phyloP scores from a whole-genome alignment of 768 basidiomycete species.

The Lactarius quietus region DNA sequence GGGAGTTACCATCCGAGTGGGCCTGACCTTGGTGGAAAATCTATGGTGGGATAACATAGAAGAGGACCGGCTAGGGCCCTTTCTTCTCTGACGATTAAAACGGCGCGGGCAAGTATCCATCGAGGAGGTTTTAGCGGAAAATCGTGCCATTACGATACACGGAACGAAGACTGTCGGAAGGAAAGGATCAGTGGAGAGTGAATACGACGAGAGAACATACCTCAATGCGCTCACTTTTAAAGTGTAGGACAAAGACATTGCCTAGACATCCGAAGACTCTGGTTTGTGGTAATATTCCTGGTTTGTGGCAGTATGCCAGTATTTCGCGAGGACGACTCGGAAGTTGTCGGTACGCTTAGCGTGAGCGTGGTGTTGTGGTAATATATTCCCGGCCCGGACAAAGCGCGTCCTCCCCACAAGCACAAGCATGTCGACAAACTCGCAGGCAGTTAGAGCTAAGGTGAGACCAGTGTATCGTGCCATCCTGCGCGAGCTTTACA shows the following conservation, averaged over 20 bases:
- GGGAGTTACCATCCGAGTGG: neutral
- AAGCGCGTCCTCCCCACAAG: neutral
- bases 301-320: neutral
- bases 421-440: conserved; percentile 5
- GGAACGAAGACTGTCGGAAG: neutral
- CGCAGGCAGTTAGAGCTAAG: conserved; percentile 13
- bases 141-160: conserved; percentile 1
- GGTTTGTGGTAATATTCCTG: neutral
- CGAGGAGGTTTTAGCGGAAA: conserved; percentile 6
- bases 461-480: conserved; percentile 43
- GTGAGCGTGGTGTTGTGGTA: neutral
- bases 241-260: neutral
- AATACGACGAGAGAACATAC: neutral
- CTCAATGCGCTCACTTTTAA: conserved; percentile 4
- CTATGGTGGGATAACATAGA: neutral
- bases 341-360: neutral
- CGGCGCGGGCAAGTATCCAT: neutral
- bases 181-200: neutral
- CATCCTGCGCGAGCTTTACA: conserved; percentile 52
- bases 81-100: neutral
- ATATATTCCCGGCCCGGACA: neutral
- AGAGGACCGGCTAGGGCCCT: neutral
- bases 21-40: neutral
- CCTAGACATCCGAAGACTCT: neutral
- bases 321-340: neutral